Evolutionary conservation across 2,329 filamentous ascomycete species (phyloP), one percentile per base, ranked within the genome.

Genomic region (Zopfia rhizophila): DNA sequence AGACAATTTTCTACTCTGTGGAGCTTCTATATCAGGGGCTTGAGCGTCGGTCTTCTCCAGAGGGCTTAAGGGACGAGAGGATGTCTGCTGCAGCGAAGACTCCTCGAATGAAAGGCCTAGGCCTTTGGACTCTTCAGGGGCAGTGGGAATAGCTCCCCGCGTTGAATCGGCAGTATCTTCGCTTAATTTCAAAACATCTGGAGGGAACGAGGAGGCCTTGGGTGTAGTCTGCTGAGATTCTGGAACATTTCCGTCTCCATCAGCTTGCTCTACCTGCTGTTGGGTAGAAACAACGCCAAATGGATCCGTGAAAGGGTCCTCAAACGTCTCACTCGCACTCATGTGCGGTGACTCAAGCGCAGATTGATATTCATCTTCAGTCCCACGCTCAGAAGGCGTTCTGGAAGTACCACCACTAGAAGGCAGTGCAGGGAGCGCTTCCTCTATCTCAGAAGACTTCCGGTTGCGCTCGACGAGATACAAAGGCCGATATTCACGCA

Each of bases 401-500:
- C 43, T 45, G 3, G 63, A 67, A 2, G 75, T 70, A 3, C 72
- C 70, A 11, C 72, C 71, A 53, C 77, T 79, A 1, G 73, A 72
- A 10, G 77, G 79, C 11, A 85, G 71, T 19, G 78, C 79, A 5
- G 83, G 82, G 2, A 84, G 68, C 3, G 74, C 61, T 18, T 73
- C 71, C 4, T 63, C 60, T 11, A 65, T 41, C 24, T 69, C 66
- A 16, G 59, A 51, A 14, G 62, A 55, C 42, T 72, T 70, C 16
- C 67, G 56, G 31, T 70, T 82, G 21, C 78, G 85, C 68, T 95
- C 89, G 5, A 96, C 83, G 16, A 96, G 84, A 70, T 89, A 93
- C 7, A 97, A 75, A 0, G 92, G 92, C 56, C 89, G 86, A 61
- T 92, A 87, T 64, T 94, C 90, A 13, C 79, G 80, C 53, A 73